Conservation (phyloP, 1,284 basidiomycete species). For the Salmacisia buchloeana region DNA sequence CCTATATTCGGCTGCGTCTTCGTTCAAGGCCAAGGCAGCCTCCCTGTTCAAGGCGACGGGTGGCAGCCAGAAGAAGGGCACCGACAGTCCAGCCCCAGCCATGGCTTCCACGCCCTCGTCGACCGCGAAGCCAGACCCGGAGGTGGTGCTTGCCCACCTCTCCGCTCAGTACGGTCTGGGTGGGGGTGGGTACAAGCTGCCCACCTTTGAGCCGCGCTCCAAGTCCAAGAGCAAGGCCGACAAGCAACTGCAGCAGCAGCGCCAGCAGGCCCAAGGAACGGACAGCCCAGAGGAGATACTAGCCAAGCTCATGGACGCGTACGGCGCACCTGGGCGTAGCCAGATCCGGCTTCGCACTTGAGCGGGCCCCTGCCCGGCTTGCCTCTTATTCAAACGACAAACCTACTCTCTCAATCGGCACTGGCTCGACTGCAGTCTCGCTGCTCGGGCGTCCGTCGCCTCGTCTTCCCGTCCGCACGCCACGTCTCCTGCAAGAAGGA, state of each 20-base stretch:
- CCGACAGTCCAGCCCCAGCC: not conserved
- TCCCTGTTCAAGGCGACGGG: not conserved
- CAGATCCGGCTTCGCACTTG: not conserved
- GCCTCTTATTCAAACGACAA: not conserved
- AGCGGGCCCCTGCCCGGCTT: not conserved
- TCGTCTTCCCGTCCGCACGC: too few species aligned
- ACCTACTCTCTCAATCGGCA: not conserved
- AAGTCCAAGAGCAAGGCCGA: slow-evolving; percentile 2
- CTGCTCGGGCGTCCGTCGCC: too few species aligned
- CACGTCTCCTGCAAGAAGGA: too few species aligned
- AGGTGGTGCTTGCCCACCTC: not conserved
- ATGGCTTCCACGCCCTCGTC: not conserved
- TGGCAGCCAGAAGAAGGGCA: not conserved
- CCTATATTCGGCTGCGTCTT: not conserved
- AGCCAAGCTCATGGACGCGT: not conserved
- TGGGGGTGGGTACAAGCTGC: slow-evolving; percentile 1
- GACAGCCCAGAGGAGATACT: not conserved
- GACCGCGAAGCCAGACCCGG: not conserved
- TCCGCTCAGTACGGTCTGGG: not conserved
- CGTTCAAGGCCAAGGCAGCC: not conserved
- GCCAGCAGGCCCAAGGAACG: not conserved
- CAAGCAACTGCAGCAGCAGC: too few species aligned
- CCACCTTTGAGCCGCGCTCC: not conserved
- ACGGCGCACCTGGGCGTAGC: not conserved
- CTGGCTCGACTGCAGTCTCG: too few species aligned